These are phyloP conservation scores for Auxenochlorella protothecoides DNA, from an alignment of 139 green algal genomes.

Conservation along the genomic window DNA sequence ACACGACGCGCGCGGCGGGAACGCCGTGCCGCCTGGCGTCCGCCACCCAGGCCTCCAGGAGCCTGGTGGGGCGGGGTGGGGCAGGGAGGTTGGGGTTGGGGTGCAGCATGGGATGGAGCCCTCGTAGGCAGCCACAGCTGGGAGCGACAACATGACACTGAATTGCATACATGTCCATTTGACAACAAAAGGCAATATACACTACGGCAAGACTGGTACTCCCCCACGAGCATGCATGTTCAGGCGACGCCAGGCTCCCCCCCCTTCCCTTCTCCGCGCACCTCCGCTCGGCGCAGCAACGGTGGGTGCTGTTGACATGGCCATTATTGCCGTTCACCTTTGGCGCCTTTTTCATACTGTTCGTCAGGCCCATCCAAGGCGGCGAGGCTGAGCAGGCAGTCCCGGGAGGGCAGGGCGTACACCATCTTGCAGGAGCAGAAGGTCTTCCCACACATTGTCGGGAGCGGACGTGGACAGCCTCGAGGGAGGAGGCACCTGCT, in stretches of 20 bases:
- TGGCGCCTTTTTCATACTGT: background rate
- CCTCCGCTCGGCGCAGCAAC: conserved; percentile 40
- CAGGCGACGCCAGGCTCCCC: too few relatives aligned
- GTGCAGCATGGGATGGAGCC: too few relatives aligned
- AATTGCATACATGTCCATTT: too few relatives aligned
- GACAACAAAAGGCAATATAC: too few relatives aligned
- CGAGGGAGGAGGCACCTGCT: too few relatives aligned
- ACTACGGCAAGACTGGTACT: too few relatives aligned
- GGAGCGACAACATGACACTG: too few relatives aligned
- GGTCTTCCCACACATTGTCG: background rate
- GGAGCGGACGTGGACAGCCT: too few relatives aligned
- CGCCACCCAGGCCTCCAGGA: conserved; percentile 30
- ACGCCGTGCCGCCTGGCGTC: conserved; percentile 40
- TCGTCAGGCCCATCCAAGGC: background rate
- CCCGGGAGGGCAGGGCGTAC: background rate
- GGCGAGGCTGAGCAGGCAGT: background rate
- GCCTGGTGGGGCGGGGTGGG: conserved; percentile 16
- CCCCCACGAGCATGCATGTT: too few relatives aligned
- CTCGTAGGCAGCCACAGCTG: too few relatives aligned
- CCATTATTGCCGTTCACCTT: background rate
- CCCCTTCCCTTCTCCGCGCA: background rate
- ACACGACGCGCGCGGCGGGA: conserved; percentile 25
- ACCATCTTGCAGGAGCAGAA: background rate
- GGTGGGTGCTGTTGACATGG: conserved; percentile 22
- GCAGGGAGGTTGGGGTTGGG: background rate